A percentile compares a stretch with the other conserved stretches of the same genome.
These are phyloP conservation scores for Aspergillus sp. DNA, from an alignment of 2,329 filamentous ascomycete genomes.

Conservation along the genomic window DNA sequence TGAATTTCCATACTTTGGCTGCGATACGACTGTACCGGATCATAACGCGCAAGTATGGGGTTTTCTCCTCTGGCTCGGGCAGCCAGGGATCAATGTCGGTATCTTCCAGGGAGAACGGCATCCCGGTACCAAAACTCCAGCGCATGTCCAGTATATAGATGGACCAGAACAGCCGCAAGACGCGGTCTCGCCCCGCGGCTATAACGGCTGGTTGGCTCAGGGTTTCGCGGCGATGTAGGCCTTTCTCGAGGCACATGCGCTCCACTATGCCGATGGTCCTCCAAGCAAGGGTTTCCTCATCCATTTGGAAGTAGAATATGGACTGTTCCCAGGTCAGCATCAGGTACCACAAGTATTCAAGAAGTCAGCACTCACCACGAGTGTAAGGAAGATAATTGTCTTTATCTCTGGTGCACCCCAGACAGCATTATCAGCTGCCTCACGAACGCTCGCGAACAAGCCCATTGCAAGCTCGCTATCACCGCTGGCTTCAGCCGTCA, in stretches of 20 bases:
- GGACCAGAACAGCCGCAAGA: constrained; percentile 78
- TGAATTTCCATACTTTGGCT: constrained; percentile 80
- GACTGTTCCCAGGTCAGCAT: constrained; percentile 41
- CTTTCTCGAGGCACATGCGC: constrained; percentile 73
- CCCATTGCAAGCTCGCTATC: constrained; percentile 69
- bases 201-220: constrained; percentile 63
- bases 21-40: constrained; percentile 77
- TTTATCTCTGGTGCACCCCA: constrained; percentile 59
- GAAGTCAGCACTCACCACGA: constrained; percentile 34
- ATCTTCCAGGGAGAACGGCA: constrained; percentile 81
- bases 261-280: constrained; percentile 82
- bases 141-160: constrained; percentile 82
- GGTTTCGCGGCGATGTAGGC: constrained; percentile 75
- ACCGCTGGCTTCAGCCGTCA: constrained; percentile 74
- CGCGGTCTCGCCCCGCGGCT: constrained; percentile 65
- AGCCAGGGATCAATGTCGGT: constrained; percentile 76
- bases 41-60: constrained; percentile 79
- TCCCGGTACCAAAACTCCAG: constrained; percentile 83
- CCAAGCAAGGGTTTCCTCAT: constrained; percentile 84
- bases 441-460: constrained; percentile 74
- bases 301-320: constrained; percentile 78
- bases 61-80: constrained; percentile 63
- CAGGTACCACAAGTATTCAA: not conserved
- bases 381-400: constrained; percentile 55
- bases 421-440: constrained; percentile 62